These are phyloP conservation scores for Exsudoporus floridanus DNA, from an alignment of 1,284 basidiomycete species.

Conservation along the genomic window DNA sequence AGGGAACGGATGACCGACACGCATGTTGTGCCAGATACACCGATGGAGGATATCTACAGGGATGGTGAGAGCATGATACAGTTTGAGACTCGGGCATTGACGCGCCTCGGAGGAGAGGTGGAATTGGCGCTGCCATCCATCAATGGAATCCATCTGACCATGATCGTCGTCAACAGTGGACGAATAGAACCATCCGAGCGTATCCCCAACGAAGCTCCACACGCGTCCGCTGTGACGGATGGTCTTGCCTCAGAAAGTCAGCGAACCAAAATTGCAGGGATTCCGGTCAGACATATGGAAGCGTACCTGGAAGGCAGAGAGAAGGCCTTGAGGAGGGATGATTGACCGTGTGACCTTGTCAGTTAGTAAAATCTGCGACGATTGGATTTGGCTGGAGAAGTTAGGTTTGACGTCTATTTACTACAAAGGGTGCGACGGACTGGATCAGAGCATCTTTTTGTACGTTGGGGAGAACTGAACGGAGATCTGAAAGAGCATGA, in stretches of 20 bases:
- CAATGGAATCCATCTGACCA: conserved; percentile 4
- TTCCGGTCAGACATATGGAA: neutral
- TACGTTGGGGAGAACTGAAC: conserved; percentile 11
- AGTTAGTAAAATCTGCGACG: conserved; percentile 39
- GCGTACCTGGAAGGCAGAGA: conserved; percentile 48
- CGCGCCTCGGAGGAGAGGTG: conserved; percentile 40
- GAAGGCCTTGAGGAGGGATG: conserved; percentile 33
- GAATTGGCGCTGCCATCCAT: conserved; percentile 42
- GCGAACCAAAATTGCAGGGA: neutral
- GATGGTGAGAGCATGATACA: neutral
- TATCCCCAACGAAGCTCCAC: conserved; percentile 48
- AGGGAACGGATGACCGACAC: conserved; percentile 41
- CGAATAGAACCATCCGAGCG: conserved; percentile 51
- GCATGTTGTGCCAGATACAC: conserved; percentile 44
- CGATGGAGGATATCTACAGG: conserved; percentile 54
- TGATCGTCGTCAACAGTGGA: conserved; percentile 26
- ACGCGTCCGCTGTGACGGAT: conserved; percentile 32
- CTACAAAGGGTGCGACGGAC: conserved; percentile 17
- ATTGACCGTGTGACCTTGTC: conserved; percentile 27
- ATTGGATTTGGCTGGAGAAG: conserved; percentile 36
- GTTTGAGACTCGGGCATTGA: neutral
- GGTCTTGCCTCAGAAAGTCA: conserved; percentile 29
- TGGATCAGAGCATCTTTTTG: conserved; percentile 29
- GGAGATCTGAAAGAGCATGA: conserved; percentile 17
- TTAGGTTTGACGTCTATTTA: neutral